Evolutionary conservation across 2,329 filamentous ascomycete species (phyloP).

Genomic region (Colletotrichum tropicale): DNA sequence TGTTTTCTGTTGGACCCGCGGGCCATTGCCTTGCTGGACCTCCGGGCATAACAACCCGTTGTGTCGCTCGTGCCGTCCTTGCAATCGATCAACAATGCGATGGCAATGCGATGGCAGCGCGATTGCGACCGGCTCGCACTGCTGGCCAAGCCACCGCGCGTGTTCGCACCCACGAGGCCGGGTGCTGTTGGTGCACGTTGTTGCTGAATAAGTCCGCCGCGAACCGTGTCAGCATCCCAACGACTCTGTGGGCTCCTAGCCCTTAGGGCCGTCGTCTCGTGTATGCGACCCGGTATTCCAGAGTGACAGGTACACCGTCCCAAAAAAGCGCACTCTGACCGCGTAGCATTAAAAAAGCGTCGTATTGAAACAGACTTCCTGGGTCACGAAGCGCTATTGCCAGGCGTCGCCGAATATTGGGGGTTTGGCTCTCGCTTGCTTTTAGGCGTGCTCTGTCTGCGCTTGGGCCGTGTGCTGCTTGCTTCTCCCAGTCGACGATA

Average conservation of each 20-base stretch:
- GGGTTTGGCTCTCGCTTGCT: neutral
- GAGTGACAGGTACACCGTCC: neutral
- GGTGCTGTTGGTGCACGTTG: neutral
- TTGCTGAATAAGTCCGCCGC: neutral
- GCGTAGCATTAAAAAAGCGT: neutral
- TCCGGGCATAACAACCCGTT: neutral
- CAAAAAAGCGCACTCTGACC: neutral
- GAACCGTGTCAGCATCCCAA: neutral
- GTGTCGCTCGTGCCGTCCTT: neutral
- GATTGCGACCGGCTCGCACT: neutral
- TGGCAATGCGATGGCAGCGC: neutral
- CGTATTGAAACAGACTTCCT: slow-evolving; percentile 13
- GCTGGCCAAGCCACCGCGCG: neutral
- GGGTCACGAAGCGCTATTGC: neutral
- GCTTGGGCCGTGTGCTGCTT: neutral
- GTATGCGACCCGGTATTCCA: neutral
- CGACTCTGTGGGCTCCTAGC: neutral
- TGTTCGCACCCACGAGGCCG: neutral
- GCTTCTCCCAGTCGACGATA: neutral
- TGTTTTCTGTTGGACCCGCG: neutral
- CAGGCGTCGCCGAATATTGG: neutral
- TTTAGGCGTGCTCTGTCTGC: neutral
- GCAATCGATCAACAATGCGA: neutral
- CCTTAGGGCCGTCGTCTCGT: neutral
- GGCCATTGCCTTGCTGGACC: neutral